Percentiles rank a stretch among this genome's conserved stretches.
Evolutionary conservation across 2,329 filamentous ascomycete genomes (phyloP).

Genomic region (Beauveria sp.): DNA sequence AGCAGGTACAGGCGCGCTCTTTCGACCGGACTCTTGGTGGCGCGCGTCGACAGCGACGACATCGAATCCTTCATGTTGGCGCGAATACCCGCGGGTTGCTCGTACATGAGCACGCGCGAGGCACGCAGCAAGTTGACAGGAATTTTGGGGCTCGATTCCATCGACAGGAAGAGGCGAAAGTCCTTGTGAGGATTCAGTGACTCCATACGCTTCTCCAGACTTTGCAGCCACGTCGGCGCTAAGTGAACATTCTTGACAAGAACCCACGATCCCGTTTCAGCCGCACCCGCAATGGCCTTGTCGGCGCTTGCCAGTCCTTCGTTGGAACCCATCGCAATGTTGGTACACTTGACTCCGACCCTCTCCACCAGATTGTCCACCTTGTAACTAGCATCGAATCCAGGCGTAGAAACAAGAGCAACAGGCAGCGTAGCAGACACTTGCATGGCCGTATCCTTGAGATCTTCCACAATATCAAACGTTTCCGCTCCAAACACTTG

Average conservation of each 20-base stretch:
- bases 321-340: conserved; percentile 98
- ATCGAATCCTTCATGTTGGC: conserved; percentile 99
- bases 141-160: conserved; percentile 96
- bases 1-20: conserved; percentile 83
- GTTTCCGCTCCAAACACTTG: conserved; percentile 78
- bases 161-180: conserved; percentile 93
- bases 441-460: conserved; percentile 76
- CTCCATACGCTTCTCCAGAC: conserved; percentile 92
- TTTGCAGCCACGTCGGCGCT: conserved; percentile 92
- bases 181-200: conserved; percentile 87
- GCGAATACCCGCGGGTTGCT: conserved; percentile 91
- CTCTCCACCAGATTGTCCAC: conserved; percentile 90
- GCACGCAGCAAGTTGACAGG: conserved; percentile 91
- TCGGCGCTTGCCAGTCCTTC: conserved; percentile 88
- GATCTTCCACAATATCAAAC: conserved; percentile 76
- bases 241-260: conserved; percentile 98
- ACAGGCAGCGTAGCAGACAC: conserved; percentile 80
- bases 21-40: conserved; percentile 79
- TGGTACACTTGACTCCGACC: conserved; percentile 74
- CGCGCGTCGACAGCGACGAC: conserved; percentile 68
- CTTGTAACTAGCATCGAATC: conserved; percentile 98
- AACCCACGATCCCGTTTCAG: conserved; percentile 89
- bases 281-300: conserved; percentile 89
- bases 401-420: conserved; percentile 86
- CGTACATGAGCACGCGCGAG: conserved; percentile 91